Conservation (phyloP, 495 filamentous ascomycete genomes). For the Penicillium coffeae region DNA sequence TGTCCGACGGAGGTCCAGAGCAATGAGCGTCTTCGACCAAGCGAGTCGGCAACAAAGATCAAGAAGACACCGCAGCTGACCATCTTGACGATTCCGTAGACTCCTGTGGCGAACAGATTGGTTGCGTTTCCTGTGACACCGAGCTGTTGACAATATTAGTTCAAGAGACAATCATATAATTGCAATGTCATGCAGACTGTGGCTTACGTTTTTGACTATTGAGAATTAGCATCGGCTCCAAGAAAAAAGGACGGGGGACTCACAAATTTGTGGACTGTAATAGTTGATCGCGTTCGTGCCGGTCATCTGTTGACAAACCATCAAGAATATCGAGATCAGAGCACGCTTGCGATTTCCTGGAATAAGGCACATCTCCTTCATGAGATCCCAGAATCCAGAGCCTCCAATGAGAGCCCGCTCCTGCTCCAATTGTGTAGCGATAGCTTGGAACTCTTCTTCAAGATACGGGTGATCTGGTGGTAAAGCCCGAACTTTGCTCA, state of each 20-base stretch:
- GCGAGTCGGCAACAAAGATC: constrained; percentile 65
- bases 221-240: neutral
- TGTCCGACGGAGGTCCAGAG: constrained; percentile 71
- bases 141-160: constrained; percentile 19
- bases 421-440: constrained; percentile 61
- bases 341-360: constrained; percentile 60
- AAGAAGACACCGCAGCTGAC: constrained; percentile 59
- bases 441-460: constrained; percentile 62
- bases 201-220: constrained; percentile 25
- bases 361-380: constrained; percentile 70
- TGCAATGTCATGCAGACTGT: neutral
- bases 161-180: neutral
- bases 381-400: constrained; percentile 58
- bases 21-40: constrained; percentile 66
- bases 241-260: constrained; percentile 14
- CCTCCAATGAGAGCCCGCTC: constrained; percentile 62
- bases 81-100: constrained; percentile 55
- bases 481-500: constrained; percentile 51
- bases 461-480: constrained; percentile 60
- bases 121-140: constrained; percentile 43
- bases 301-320: constrained; percentile 72
- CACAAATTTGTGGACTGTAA: constrained; percentile 71
- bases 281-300: constrained; percentile 66
- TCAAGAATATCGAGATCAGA: constrained; percentile 52
- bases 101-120: constrained; percentile 50